phyloP scores from a whole-genome alignment of 2,329 filamentous ascomycete species.

The Nemania sp. region DNA sequence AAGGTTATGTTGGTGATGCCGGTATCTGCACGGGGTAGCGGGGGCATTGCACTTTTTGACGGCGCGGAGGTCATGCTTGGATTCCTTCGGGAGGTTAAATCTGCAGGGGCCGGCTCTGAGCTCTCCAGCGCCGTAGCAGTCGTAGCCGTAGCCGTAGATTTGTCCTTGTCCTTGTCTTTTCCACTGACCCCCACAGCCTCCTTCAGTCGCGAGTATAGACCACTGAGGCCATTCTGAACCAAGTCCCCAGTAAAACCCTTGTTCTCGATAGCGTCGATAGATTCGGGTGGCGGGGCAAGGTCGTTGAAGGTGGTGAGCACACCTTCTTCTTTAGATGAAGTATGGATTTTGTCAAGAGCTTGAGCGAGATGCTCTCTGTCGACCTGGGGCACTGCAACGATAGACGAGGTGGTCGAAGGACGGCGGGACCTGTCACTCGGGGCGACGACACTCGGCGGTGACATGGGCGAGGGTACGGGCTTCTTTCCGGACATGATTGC shows the following conservation, averaged over 20 bases:
- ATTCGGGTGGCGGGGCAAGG: conserved; percentile 77
- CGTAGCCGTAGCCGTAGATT: conserved; percentile 25
- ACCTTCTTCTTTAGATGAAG: conserved; percentile 84
- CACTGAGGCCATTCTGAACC: conserved; percentile 87
- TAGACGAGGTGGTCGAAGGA: conserved; percentile 59
- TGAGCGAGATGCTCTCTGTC: conserved; percentile 82
- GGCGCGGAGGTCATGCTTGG: conserved; percentile 56
- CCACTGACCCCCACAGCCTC: conserved; percentile 81
- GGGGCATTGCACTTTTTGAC: conserved; percentile 57
- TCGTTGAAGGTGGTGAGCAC: conserved; percentile 94
- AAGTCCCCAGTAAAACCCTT: conserved; percentile 78
- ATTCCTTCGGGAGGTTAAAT: conserved; percentile 58
- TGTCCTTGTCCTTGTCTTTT: conserved; percentile 55
- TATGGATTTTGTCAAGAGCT: conserved; percentile 88
- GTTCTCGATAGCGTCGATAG: conserved; percentile 70
- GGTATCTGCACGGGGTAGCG: conserved; percentile 58
- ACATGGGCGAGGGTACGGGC: conserved; percentile 51
- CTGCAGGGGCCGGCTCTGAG: conserved; percentile 56
- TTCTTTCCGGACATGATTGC: conserved; percentile 50
- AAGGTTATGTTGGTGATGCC: conserved; percentile 51
- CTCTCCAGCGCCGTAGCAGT: conserved; percentile 34
- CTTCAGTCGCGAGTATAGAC: conserved; percentile 86
- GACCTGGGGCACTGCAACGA: conserved; percentile 60
- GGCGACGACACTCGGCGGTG: conserved; percentile 51
- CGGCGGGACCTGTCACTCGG: conserved; percentile 53